phyloP scores from a whole-genome alignment of 2,329 filamentous ascomycete species.

The Plenodomus lindquistii region DNA sequence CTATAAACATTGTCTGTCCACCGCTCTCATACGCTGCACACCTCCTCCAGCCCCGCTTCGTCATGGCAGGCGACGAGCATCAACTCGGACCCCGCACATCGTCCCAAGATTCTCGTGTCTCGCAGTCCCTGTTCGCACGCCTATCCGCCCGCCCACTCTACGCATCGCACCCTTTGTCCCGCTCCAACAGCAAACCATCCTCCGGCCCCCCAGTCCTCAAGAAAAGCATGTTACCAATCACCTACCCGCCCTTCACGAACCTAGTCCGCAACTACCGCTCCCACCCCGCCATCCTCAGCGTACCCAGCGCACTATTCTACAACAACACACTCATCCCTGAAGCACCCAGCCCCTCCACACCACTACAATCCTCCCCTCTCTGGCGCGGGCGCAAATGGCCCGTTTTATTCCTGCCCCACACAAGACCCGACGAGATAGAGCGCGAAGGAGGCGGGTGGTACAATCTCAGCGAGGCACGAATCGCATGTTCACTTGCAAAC shows the following conservation, averaged over 20 bases:
- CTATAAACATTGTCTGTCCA: constrained; percentile 47
- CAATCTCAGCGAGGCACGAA: constrained; percentile 35
- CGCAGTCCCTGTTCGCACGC: constrained; percentile 49
- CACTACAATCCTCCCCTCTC: constrained; percentile 33
- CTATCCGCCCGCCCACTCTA: constrained; percentile 46
- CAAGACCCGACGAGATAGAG: constrained; percentile 46
- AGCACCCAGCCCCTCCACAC: constrained; percentile 24
- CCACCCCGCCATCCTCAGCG: constrained; percentile 50
- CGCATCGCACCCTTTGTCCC: constrained; percentile 47
- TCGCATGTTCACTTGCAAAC: constrained; percentile 36
- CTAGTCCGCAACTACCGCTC: constrained; percentile 53
- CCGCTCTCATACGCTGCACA: constrained; percentile 28
- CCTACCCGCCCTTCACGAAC: constrained; percentile 50
- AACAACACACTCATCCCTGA: constrained; percentile 51
- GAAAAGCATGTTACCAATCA: constrained; percentile 45
- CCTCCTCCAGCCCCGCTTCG: constrained; percentile 41
- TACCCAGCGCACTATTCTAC: constrained; percentile 50
- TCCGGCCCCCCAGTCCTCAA: constrained; percentile 31
- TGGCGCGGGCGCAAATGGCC: constrained; percentile 49
- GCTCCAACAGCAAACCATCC: constrained; percentile 32
- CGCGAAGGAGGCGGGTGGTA: constrained; percentile 48
- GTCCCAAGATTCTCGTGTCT: constrained; percentile 38
- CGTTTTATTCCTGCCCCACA: constrained; percentile 48
- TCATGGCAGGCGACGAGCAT: constrained; percentile 53
- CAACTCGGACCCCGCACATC: constrained; percentile 50